Evolutionary conservation across 1,139 yeast genomes (phyloP).

Genomic region (Kluyveromyces marxianus): DNA sequence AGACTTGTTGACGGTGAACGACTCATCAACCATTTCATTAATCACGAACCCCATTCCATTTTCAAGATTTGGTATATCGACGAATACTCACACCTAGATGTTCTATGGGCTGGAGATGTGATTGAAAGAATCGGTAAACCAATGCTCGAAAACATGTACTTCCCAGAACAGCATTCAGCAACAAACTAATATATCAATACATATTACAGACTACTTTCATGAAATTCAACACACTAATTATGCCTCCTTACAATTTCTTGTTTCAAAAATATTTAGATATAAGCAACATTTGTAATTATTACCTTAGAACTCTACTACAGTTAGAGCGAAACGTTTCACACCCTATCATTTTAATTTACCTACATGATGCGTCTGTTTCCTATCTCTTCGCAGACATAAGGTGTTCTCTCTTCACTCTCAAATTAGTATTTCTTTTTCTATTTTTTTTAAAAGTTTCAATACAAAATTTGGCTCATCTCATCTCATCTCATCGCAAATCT

Average conservation of each 20-base stretch:
- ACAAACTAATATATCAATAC: neutral
- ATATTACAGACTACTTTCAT: neutral
- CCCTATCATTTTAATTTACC: too few species aligned
- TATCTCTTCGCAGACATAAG: too few species aligned
- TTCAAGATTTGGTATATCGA: conserved; percentile 40
- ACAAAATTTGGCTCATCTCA: neutral
- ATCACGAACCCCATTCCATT: conserved; percentile 40
- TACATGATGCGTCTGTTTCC: too few species aligned
- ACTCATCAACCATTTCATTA: conserved; percentile 40
- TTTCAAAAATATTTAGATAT: neutral
- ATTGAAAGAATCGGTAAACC: conserved; percentile 44
- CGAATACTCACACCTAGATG: conserved; percentile 82
- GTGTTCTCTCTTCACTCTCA: too few species aligned
- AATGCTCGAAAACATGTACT: conserved; percentile 24
- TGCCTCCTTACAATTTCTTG: neutral
- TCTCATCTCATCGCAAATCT: neutral
- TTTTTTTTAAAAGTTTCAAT: neutral
- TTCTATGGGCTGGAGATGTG: conserved; percentile 81
- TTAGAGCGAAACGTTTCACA: too few species aligned
- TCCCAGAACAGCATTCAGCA: conserved; percentile 9
- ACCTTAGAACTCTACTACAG: too few species aligned
- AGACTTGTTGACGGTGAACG: conserved; percentile 53
- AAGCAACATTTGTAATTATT: too few species aligned
- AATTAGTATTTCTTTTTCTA: neutral
- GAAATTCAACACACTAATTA: too few species aligned